Percentiles rank a stretch among this genome's conserved stretches.
phyloP scores from a whole-genome alignment of 768 basidiomycete genomes.

The Phylloporus rhodoxanthus region DNA sequence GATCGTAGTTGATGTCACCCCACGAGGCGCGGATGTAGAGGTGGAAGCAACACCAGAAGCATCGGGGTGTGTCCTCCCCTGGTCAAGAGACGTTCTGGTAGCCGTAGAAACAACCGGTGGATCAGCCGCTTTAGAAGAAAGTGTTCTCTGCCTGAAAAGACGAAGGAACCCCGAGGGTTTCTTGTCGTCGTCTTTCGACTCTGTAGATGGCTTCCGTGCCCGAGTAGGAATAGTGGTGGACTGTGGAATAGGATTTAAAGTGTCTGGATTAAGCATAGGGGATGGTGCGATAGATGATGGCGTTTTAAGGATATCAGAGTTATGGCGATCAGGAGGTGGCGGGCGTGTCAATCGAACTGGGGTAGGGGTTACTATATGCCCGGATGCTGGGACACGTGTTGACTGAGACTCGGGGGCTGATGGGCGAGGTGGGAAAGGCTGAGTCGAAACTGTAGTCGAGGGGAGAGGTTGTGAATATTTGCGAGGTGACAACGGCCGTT shows the following conservation, averaged over 20 bases:
- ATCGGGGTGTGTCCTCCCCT: slow-evolving; percentile 13
- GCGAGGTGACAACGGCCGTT: slow-evolving; percentile 26
- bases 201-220: slow-evolving; percentile 24
- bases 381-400: slow-evolving; percentile 26
- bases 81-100: slow-evolving; percentile 17
- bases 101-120: slow-evolving; percentile 18
- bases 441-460: slow-evolving; percentile 20
- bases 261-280: slow-evolving; percentile 38
- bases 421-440: slow-evolving; percentile 28
- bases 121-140: slow-evolving; percentile 27
- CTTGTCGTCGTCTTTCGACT: slow-evolving; percentile 32
- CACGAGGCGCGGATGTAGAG: slow-evolving; percentile 10
- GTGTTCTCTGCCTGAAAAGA: slow-evolving; percentile 29
- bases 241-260: slow-evolving; percentile 4
- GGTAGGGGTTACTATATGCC: slow-evolving; percentile 29
- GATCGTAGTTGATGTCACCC: slow-evolving; percentile 6
- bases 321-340: slow-evolving; percentile 34
- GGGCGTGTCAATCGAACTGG: slow-evolving; percentile 22
- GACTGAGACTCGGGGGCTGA: slow-evolving; percentile 14
- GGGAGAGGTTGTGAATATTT: slow-evolving; percentile 26
- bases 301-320: slow-evolving; percentile 51
- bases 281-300: slow-evolving; percentile 58
- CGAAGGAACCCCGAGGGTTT: slow-evolving; percentile 27
- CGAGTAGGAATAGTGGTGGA: slow-evolving; percentile 15
- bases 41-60: not conserved